Base-by-base conservation (phyloP, 768 basidiomycete species). In the Rhodotorula sphaerocarpa region DNA sequence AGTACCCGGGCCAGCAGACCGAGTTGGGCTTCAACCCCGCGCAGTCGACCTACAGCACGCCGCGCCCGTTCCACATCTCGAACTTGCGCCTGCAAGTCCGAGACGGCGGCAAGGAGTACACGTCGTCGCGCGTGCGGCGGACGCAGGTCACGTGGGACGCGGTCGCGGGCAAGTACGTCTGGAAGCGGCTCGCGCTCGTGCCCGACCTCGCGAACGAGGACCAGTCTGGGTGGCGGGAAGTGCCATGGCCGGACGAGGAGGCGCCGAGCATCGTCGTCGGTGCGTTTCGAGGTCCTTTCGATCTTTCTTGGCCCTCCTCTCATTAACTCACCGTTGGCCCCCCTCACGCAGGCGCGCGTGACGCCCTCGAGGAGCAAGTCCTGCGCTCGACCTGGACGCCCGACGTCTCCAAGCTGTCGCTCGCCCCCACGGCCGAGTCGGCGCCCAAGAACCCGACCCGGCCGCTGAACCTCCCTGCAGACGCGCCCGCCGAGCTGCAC, bases 21-120 rank as follows among this genome's bases (percentile, higher is more conserved):
- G 55, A 57, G 39, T 55, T 61, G 11, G 42, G 41, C 34, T 61
- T 33, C 23, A 6, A 31, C 21, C 28, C 15, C 18, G 46, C 50
- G 5, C 44, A 30, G 20, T 51, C 48, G 20, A 66, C 61, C 3
- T 60, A 60, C 52, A 4, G 20, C 27, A 23, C 39, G 5, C 51
- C 66, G 10, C 55, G 59, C 14, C 28, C 67, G n/a, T 65, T 59
- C 67, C 67, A 69, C 63, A 36, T 69, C 50, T 50, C 63, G 41
- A 69, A 69, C 63, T 30, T 69, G 33, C 67, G 67, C n/a, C 63
- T 69, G 21, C 59, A 61, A 31, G 63, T 62, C 5, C 48, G 56
- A n/a, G 52, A 55, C 34, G 63, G 54, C 31, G 58, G 42, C 12
- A 28, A 65, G 36, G 55, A 64, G 50, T 69, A 69, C 67, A 61